A percentile compares a stretch with the other conserved stretches of the same genome.
phyloP scores from a whole-genome alignment of 179 eudicot species.

The Silene noctiflora region DNA sequence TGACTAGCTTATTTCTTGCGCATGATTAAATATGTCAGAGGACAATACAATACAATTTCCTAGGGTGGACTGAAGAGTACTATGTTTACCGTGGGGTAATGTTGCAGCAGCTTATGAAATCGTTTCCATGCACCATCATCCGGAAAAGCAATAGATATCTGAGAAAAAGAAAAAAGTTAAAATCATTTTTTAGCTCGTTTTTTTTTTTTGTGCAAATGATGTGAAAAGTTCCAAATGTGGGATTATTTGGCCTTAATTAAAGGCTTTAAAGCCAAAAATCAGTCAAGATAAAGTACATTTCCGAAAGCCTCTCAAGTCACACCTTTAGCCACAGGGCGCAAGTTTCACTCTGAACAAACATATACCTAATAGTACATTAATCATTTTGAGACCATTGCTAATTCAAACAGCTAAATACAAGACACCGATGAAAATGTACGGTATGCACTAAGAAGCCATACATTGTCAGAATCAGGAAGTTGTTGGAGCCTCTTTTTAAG shows the following conservation, averaged over 20 bases:
- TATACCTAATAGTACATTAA: no score
- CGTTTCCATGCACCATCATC: slow-evolving; percentile 99
- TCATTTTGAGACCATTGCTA: not conserved
- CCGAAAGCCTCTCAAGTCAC: no score
- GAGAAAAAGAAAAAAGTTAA: slow-evolving; percentile 13
- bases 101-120: slow-evolving; percentile 96
- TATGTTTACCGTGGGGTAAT: slow-evolving; percentile 71
- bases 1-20: not conserved
- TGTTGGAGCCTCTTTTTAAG: slow-evolving; percentile 83
- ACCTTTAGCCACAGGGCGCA: no score
- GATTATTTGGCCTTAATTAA: no score
- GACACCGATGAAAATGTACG: not conserved
- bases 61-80: not conserved
- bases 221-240: no score
- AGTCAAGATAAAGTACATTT: no score
- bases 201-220: no score
- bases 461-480: slow-evolving; percentile 96
- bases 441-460: slow-evolving; percentile 29
- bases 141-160: slow-evolving; percentile 97
- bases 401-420: not conserved
- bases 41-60: no score
- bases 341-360: no score
- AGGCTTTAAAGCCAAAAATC: no score
- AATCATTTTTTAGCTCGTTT: not conserved
- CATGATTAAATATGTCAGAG: not conserved